phyloP scores from a whole-genome alignment of 1,284 basidiomycete species.

The Ceratobasidium sp. region DNA sequence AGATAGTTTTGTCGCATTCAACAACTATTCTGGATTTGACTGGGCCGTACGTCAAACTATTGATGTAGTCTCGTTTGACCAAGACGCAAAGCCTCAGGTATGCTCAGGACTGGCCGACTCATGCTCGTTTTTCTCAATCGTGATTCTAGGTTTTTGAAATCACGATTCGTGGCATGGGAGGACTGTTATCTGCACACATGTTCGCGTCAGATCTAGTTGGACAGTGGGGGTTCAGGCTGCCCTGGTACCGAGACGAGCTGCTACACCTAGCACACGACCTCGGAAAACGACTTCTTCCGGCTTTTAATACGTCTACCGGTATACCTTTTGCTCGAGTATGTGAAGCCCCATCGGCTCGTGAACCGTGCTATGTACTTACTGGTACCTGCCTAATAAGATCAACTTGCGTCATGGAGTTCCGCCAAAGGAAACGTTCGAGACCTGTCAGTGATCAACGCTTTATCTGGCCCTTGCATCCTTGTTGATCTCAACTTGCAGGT shows the following conservation, averaged over 20 bases:
- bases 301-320: constrained; percentile 89
- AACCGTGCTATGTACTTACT: constrained; percentile 27
- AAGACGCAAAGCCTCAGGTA: constrained; percentile 86
- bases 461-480: background rate
- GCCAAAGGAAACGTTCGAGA: constrained; percentile 78
- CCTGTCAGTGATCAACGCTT: constrained; percentile 67
- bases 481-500: constrained; percentile 62
- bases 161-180: constrained; percentile 89
- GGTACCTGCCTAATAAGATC: constrained; percentile 62
- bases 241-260: constrained; percentile 61
- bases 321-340: constrained; percentile 87
- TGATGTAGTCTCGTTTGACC: constrained; percentile 83
- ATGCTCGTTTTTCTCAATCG: background rate
- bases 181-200: constrained; percentile 86
- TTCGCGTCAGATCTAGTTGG: constrained; percentile 72
- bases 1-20: constrained; percentile 83
- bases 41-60: constrained; percentile 80
- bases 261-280: constrained; percentile 86
- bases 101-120: background rate
- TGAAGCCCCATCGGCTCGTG: constrained; percentile 24
- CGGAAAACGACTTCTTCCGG: constrained; percentile 84
- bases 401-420: constrained; percentile 80
- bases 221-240: constrained; percentile 68
- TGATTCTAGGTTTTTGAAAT: constrained; percentile 77
- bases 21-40: constrained; percentile 80